phyloP scores from a whole-genome alignment of 192 early-diverging fungal species.

The Rhizophagus sp. region DNA sequence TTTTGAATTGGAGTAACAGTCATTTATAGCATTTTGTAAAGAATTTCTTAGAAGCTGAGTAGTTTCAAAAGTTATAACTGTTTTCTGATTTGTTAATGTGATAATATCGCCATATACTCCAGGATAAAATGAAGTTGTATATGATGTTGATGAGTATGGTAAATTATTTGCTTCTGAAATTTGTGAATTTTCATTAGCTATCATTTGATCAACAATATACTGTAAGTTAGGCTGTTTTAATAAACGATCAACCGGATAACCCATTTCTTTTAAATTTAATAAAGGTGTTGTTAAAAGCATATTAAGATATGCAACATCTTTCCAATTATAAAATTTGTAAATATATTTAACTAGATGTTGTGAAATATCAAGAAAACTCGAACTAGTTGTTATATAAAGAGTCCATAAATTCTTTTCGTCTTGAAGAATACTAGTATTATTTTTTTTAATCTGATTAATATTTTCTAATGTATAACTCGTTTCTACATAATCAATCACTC shows the following conservation, averaged over 20 bases:
- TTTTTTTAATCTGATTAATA: constrained; percentile 34
- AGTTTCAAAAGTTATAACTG: background rate
- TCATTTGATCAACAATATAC: constrained; percentile 13
- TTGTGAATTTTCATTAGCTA: background rate
- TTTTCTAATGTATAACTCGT: constrained; percentile 47
- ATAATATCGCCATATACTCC: no score
- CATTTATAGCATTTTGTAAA: constrained; percentile 24
- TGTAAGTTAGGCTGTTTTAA: constrained; percentile 36
- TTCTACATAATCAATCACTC: constrained; percentile 66
- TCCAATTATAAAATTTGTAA: background rate
- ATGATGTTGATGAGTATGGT: no score
- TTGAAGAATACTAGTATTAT: constrained; percentile 58
- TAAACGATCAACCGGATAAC: constrained; percentile 62
- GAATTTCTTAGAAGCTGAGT: background rate
- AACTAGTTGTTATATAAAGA: constrained; percentile 40
- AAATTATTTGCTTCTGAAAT: no score
- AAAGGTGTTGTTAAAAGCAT: background rate
- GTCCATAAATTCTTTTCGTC: constrained; percentile 41
- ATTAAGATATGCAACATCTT: background rate
- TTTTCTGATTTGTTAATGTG: background rate
- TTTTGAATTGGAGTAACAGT: constrained; percentile 38
- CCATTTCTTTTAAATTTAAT: background rate
- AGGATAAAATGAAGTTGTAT: no score
- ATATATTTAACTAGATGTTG: background rate
- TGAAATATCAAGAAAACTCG: constrained; percentile 19